Percentiles rank a stretch among this genome's conserved stretches.
These are phyloP conservation scores for Magnolia sinica DNA, from an alignment of 164 flowering plant genomes.

Conservation along the genomic window DNA sequence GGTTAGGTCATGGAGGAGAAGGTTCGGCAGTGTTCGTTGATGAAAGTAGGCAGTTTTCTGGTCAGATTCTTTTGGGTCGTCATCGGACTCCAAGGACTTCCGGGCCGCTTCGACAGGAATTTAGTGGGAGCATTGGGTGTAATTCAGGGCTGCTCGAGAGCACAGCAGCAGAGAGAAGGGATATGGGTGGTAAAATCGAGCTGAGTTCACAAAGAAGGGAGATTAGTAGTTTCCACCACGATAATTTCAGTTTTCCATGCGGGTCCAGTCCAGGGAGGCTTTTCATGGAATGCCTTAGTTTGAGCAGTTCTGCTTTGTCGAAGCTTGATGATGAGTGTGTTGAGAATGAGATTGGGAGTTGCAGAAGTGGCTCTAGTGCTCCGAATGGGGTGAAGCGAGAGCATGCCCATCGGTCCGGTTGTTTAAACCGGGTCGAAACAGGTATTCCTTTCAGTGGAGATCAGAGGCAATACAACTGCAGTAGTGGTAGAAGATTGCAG, in stretches of 20 bases:
- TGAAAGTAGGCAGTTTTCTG: conserved; percentile 23
- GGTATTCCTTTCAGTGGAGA: conserved; percentile 32
- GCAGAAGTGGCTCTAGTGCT: conserved; percentile 31
- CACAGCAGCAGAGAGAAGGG: conserved; percentile 25
- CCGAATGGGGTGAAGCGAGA: conserved; percentile 39
- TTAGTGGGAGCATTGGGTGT: conserved; percentile 22
- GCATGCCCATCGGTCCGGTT: conserved; percentile 23
- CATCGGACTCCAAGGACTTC: conserved; percentile 20
- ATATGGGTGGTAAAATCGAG: conserved; percentile 23
- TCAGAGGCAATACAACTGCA: conserved; percentile 26
- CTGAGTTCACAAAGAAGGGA: conserved; percentile 32
- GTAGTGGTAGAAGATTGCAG: conserved; percentile 20
- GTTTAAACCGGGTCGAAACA: conserved; percentile 27
- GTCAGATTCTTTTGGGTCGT: conserved; percentile 23
- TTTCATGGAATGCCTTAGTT: conserved; percentile 79
- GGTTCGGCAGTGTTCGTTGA: conserved; percentile 22
- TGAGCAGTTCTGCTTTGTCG: conserved; percentile 59
- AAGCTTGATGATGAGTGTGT: conserved; percentile 47
- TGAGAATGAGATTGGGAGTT: conserved; percentile 41
- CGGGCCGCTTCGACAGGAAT: conserved; percentile 28
- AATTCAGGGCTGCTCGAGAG: conserved; percentile 37
- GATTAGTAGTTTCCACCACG: conserved; percentile 31
- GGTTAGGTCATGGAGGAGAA: conserved; percentile 18
- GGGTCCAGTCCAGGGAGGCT: conserved; percentile 72
- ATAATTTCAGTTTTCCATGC: conserved; percentile 64